Base-by-base conservation (phyloP, 176 grass and related monocot genomes). In the Dactylis glomerata region DNA sequence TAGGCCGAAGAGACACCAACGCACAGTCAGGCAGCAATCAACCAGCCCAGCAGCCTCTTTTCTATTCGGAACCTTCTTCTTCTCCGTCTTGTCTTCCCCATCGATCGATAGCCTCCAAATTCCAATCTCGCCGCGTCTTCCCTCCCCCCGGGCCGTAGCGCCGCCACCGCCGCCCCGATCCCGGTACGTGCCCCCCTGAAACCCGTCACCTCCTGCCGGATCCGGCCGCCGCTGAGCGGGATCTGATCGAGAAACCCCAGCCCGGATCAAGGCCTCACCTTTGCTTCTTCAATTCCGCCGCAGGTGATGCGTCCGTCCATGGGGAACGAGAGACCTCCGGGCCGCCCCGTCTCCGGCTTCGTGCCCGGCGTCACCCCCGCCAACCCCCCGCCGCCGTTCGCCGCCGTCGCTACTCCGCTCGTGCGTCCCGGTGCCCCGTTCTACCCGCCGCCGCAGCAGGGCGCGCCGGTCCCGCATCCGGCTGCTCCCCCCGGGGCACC, bases 301-400 rank as follows among this genome's bases (percentile, higher is more conserved):
- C 84, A 86, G 88, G 66, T 79, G 84, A 90, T 90, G 88, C 88
- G 83, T 76, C 92, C 86, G 75, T 89, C 79, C 40, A 75, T 79
- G 88, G 88, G 88, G 73, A 93, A 86, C 79, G 88, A 90, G 56
- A 79, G 69, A 79, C 85, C 59, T 54, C 66, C 47, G 50, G 70
- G 88, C 15, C 69, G 92, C 3, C 86, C 88, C 66, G 42, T 88
- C 10, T 83, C 79, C 2, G 74, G 73, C 67, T 93, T 86, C 80
- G 57, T 59, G 32, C 82, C 91, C 2, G 66, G 77, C 23, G 13
- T 73, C 75, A 34, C 50, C 4, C 82, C 23, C 23, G 6, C 23
- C 14, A 23, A 5, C 1, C 38, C 24, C 23, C 85, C 20, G 56
- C 46, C 74, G 51, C 85, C 82, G 71, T 84, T 89, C 13, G 45